Evolutionary conservation across 352 stramenopile species (phyloP), one percentile per base, ranked within the genome.

Genomic region (Pythium dissotocum): DNA sequence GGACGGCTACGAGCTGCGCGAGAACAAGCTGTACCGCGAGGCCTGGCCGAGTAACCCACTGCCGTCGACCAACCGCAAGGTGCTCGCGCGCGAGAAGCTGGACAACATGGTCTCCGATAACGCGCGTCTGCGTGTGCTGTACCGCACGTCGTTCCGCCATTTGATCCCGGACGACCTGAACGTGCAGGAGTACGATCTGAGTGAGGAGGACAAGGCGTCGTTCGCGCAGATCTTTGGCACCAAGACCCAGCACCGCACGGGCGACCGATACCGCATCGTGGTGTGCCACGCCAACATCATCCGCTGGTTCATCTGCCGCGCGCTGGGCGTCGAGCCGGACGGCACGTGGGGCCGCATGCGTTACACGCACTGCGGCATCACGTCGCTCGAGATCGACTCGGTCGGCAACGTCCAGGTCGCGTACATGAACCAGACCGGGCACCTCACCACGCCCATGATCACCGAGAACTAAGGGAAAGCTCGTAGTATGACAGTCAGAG

Each of bases 241-340:
- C 9, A 72, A 70, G 40, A 81, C 75, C 18, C 73, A 80, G 68
- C 70, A 70, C 8, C 76, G 77, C 28, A 35, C 70, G 35, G 46
- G 73, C 32, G 75, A 84, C 63, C 65, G 77, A 49, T 92, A 88
- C 74, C 80, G 80, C 33, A 49, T 90, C 21, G 60, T 90, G 12
- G 79, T 89, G 44, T 88, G 82, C 60, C 82, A 90, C 68, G 78
- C 83, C 55, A 91, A 89, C 71, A 84, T 88, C 62, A 90, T 92
- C 59, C 82, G 81, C 24, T 90, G 79, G 79, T 88, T 92, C 40
- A 70, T 88, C 35, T 90, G 82, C 77, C 82, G 83, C 55, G 73
- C 81, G n/a, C 56, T 92, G 5, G 82, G 82, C 28, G 76, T 89
- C 7, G 78, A 87, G 44, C 82, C 81, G 6, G 78, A 89, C 35